phyloP scores from a whole-genome alignment of 176 grass and related monocot genomes.

The Pontederia paniculata region DNA sequence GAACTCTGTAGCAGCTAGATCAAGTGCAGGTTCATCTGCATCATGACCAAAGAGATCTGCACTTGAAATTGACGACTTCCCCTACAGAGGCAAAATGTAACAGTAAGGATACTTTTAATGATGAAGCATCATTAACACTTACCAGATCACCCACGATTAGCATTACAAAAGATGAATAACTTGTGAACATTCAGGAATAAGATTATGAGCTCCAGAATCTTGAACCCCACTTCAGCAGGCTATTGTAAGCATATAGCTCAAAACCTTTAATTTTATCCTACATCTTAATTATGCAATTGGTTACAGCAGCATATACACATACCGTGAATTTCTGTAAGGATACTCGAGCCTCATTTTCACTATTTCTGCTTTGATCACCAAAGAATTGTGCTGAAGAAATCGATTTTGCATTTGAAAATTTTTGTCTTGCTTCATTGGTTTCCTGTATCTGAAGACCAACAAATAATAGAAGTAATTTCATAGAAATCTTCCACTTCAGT shows the following conservation, averaged over 20 bases:
- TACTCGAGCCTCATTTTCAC: conserved; percentile 44
- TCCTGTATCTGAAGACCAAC: conserved; percentile 43
- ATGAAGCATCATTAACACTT: not conserved
- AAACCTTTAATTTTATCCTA: not conserved
- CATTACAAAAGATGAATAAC: too few relatives aligned
- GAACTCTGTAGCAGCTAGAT: conserved; percentile 56
- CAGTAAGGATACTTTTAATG: not conserved
- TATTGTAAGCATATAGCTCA: not conserved
- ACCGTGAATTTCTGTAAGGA: conserved; percentile 69
- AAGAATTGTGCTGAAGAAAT: conserved; percentile 79
- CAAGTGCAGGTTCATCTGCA: conserved; percentile 29
- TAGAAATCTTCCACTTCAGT: not conserved
- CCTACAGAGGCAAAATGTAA: conserved; percentile 20
- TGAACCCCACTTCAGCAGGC: not conserved
- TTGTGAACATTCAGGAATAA: too few relatives aligned
- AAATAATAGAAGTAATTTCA: not conserved
- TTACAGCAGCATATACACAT: not conserved
- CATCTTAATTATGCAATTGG: not conserved
- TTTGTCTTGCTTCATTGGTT: conserved; percentile 61
- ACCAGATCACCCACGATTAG: not conserved
- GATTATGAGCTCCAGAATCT: too few relatives aligned
- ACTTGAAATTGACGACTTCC: conserved; percentile 69
- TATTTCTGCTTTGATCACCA: conserved; percentile 38
- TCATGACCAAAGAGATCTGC: conserved; percentile 61
- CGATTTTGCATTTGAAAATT: conserved; percentile 72